Base-by-base conservation (phyloP, 345 rosid species). In the Linum lewisii region DNA sequence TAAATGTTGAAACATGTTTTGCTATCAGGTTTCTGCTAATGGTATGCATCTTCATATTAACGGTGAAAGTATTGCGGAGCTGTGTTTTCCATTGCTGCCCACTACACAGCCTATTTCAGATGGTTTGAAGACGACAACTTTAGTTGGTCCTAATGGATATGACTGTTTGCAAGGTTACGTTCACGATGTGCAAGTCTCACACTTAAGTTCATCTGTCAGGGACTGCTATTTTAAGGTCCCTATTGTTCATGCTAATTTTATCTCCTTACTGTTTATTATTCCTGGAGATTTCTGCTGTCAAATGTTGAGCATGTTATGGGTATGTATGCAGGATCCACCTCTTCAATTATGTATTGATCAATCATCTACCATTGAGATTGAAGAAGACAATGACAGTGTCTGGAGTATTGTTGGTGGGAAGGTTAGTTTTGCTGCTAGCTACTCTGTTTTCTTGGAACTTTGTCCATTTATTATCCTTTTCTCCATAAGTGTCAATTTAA, bases 361-460 rank as follows among this genome's bases (percentile, higher is more conserved):
- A 63, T 79, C 84, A 15, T 77, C 85, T 20, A 71, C 80, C 38
- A 73, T 80, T 54, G 92, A 80, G 60, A 75, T 88, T 61, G 83
- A 83, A 69, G 83, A 74, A 73, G 92, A 72, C 44, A 70, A 65
- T 32, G 88, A 81, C 68, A 88, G 95, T 24, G 75, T 80, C 65
- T 86, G 90, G 97, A 82, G 69, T 72, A 83, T 90, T 21, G 72
- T 90, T 53, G 88, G 92, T 36, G 92, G 92, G 67, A 81, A 85
- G 95, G 95, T 87, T 25, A 66, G 79, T 72, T 24, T 11, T 42
- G 47, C 47, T 42, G 47, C 47, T 42, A 16, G 2, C 47, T 11
- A 9, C 18, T 16, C 7, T 8, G 34, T 8, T 11, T 16, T 42
- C 47, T 6, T 42, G 47, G 15, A 42, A 42, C 15, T 6, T 16